These are phyloP conservation scores for Rubia yunnanensis DNA, from an alignment of 257 asterid genomes.

Conservation along the genomic window DNA sequence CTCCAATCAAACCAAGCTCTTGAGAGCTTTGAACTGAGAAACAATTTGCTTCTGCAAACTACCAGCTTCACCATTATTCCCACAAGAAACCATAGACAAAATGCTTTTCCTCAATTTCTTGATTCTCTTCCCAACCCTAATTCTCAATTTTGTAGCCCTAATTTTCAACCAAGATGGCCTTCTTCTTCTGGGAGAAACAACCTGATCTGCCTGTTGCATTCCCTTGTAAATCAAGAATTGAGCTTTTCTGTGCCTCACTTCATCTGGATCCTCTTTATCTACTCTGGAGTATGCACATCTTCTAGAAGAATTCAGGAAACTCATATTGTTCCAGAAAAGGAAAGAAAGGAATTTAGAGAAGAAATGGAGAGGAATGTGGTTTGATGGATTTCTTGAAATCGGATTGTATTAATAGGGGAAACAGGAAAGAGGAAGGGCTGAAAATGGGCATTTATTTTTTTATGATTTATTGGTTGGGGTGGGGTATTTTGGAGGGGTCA, in stretches of 20 bases:
- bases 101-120: slow-evolving; percentile 44
- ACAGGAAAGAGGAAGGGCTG: neutral
- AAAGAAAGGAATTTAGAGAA: neutral
- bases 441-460: neutral
- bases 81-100: slow-evolving; percentile 27
- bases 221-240: slow-evolving; percentile 76
- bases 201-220: slow-evolving; percentile 40
- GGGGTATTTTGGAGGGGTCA: slow-evolving; percentile 17
- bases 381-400: neutral
- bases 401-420: slow-evolving; percentile 33
- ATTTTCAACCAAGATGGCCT: slow-evolving; percentile 59
- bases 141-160: slow-evolving; percentile 43
- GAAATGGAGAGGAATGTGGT: neutral
- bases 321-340: slow-evolving; percentile 16
- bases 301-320: slow-evolving; percentile 16
- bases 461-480: neutral
- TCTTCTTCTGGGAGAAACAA: slow-evolving; percentile 9
- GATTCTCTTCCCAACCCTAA: slow-evolving; percentile 53
- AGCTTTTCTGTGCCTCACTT: slow-evolving; percentile 40
- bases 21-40: slow-evolving; percentile 41
- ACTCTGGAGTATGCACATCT: slow-evolving; percentile 44
- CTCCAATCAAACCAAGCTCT: slow-evolving; percentile 33
- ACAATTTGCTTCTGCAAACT: slow-evolving; percentile 33
- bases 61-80: slow-evolving; percentile 17
- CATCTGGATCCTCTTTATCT: slow-evolving; percentile 55